Evolutionary conservation across 2,329 filamentous ascomycete species (phyloP), one percentile per base, ranked within the genome.

Genomic region (Neodidymelliopsis sp.): DNA sequence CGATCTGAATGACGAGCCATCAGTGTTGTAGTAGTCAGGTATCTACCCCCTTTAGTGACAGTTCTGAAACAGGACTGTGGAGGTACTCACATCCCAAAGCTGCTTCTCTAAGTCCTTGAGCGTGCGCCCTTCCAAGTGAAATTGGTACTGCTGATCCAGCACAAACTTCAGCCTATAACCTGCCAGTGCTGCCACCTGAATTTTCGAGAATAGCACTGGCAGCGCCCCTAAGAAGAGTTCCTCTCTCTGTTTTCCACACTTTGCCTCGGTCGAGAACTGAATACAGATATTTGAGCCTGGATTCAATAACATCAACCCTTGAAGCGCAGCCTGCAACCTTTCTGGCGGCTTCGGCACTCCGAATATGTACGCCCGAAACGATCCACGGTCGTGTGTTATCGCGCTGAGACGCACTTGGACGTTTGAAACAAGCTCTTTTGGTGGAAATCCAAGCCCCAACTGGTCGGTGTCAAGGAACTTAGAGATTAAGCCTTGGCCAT

Each of bases 281-380:
- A 63, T 46, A n/a, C 52, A 40, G 1, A 62, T 47, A 9, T 23
- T 54, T 7, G 59, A 55, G 1, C 59, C 55, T 3, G 25, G 3
- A 15, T 48, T 61, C 20, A 63, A 25, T 16, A 49, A 54, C n/a
- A 53, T 44, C 12, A 63, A 20, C 10, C 57, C 59, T 4, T 54
- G 45, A 2, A 63, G 33, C 19, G 42, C 52, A 19, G 51, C 59
- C 2, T 40, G 46, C 44, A 63, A 20, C 8, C 56, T 40, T 40
- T 61, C 60, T 1, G 54, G 50, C 19, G 44, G 53, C 25, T 53
- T 60, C 2, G 56, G 48, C 8, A 53, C 41, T 2, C 57, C 57
- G n/a, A 55, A 60, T 22, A 63, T 55, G 24, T 63, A 63, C 7
- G 49, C 55, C 1, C 56, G 44, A n/a, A 60, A 62, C 2, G 59